Evolutionary conservation across 176 grass and related monocot species (phyloP).

Genomic region (Echinochloa phyllopogon): DNA sequence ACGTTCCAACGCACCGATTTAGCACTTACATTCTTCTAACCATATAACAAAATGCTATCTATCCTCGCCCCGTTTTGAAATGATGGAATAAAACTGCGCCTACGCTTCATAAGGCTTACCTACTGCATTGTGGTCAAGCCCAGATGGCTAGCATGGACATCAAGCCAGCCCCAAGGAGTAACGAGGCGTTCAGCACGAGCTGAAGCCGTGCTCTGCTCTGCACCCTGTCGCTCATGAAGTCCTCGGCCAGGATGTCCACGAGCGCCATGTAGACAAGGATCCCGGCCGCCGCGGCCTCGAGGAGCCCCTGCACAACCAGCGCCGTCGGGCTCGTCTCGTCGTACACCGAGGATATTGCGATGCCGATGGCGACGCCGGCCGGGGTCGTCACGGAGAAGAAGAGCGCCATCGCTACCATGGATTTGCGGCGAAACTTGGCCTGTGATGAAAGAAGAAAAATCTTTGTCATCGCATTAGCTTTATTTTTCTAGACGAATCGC

Average conservation of each 20-base stretch:
- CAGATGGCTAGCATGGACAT: conserved; percentile 81
- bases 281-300: conserved; percentile 60
- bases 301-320: conserved; percentile 65
- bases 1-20: no score
- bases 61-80: no score
- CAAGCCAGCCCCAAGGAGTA: conserved; percentile 63
- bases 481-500: no score
- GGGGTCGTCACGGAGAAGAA: conserved; percentile 78
- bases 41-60: no score
- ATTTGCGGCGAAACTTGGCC: conserved; percentile 58
- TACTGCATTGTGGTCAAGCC: conserved; percentile 41
- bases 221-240: conserved; percentile 59
- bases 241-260: conserved; percentile 68
- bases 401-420: conserved; percentile 51
- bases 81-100: no score
- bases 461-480: background rate
- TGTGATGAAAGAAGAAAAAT: background rate
- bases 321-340: conserved; percentile 66
- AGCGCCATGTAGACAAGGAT: conserved; percentile 82
- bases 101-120: no score
- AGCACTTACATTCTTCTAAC: no score
- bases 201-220: conserved; percentile 59
- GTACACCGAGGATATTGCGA: conserved; percentile 67
- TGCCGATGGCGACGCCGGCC: conserved; percentile 60
- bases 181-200: conserved; percentile 39